Evolutionary conservation across 176 grass and related monocot species (phyloP), one percentile per base, ranked within the genome.

Genomic region (Eragrostis curvula): DNA sequence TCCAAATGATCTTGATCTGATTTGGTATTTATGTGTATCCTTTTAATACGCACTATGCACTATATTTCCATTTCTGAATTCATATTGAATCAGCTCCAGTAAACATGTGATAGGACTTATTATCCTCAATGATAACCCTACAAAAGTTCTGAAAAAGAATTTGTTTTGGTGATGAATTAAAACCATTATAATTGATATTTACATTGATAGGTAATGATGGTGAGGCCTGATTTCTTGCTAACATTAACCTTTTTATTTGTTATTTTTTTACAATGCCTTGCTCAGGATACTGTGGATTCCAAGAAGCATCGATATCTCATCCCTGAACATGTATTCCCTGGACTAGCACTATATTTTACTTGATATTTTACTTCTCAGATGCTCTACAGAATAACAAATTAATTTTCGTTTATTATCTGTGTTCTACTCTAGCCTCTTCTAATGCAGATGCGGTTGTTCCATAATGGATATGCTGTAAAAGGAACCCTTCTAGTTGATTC

Each of bases 381-480:
- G 14, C 29, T 53, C 14, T 61, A 16, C 40, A 0, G 10, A 59
- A 50, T 79, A 79, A 80, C 75, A 75, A 61, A 84, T 80, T 6
- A 1, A 24, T 59, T 81, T 3, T 15, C 43, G 0, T 70, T 20
- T n/a, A 68, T 36, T 81, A 62, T 36, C 43, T 86, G 6, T 62
- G 42, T 6, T 36, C 32, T 36, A 36, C 4, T 59, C 42, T 68
- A 97, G 94, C 91, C 94, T 82, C 87, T 97, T 80, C 85, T 97
- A 81, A 94, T 87, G 24, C 94, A 97, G 81, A 80, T 94, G 45
- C 91, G 94, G 2, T 59, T 97, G 89, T 97, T 94, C 65, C 83
- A 85, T 82, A 73, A 90, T 77, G 94, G 94, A 70, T 50, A 5
- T 32, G 79, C 88, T 73, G 87, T 89, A 6, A 97, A 97, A 79